A percentile compares a stretch with the other conserved stretches of the same genome.
Evolutionary conservation across 78 protist species (phyloP).

Genomic region (slime mould (Dictyostelium discoideum)): DNA sequence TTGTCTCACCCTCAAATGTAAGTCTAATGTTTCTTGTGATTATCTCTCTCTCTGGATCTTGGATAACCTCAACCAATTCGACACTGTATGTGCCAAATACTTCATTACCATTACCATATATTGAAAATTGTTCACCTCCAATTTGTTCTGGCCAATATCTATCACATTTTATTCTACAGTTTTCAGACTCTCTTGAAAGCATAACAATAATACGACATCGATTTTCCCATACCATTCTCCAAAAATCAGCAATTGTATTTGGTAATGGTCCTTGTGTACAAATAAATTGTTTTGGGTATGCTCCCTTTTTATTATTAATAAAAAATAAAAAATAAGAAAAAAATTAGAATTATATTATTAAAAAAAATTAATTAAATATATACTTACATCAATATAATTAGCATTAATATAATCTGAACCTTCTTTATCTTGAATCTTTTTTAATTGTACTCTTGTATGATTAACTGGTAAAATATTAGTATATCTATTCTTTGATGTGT

Average conservation of each 20-base stretch:
- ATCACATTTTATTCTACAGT: slow-evolving; percentile 76
- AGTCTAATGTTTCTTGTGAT: slow-evolving; percentile 43
- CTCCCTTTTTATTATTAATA: slow-evolving; percentile 12
- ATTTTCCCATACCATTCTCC: slow-evolving; percentile 92
- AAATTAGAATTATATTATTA: not conserved
- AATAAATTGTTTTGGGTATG: slow-evolving; percentile 70
- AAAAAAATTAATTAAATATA: not conserved
- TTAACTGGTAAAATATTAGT: slow-evolving; percentile 82
- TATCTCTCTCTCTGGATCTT: slow-evolving; percentile 26
- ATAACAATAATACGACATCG: slow-evolving; percentile 74
- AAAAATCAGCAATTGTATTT: slow-evolving; percentile 86
- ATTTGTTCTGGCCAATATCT: slow-evolving; percentile 82
- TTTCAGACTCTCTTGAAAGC: slow-evolving; percentile 80
- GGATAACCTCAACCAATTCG: not conserved
- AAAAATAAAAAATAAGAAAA: not conserved
- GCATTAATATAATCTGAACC: slow-evolving; percentile 90
- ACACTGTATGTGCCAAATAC: slow-evolving; percentile 1
- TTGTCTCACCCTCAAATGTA: not conserved
- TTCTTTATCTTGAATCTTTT: slow-evolving; percentile 27
- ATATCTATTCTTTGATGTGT: slow-evolving; percentile 84
- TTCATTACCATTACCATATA: slow-evolving; percentile 17
- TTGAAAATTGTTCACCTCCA: not conserved
- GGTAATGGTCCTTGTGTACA: slow-evolving; percentile 90
- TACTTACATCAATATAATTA: slow-evolving; percentile 77
- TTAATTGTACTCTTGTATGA: slow-evolving; percentile 69